Evolutionary conservation across 805 yeast species (phyloP).

Genomic region (Metschnikowia drakensbergensis): DNA sequence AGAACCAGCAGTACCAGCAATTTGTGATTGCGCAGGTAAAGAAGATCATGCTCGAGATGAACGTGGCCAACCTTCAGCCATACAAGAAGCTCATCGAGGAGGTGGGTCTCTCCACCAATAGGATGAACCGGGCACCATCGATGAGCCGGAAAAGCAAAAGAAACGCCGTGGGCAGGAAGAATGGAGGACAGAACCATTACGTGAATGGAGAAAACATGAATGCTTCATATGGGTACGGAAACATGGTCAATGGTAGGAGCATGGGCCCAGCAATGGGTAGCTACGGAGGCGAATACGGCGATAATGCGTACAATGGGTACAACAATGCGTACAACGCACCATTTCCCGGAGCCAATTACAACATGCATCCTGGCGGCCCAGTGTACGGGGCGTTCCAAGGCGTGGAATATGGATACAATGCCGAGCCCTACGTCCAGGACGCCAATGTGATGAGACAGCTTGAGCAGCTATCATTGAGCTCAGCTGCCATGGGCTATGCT

Average conservation of each 20-base stretch:
- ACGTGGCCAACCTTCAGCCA: slow-evolving; percentile 56
- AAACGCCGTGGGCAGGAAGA: background rate
- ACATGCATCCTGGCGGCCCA: background rate
- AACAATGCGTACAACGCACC: background rate
- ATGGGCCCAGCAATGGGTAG: background rate
- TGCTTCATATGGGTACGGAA: slow-evolving; percentile 5
- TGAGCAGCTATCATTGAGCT: slow-evolving; percentile 43
- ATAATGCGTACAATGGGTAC: background rate
- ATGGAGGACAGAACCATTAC: background rate
- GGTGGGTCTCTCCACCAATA: slow-evolving; percentile 59
- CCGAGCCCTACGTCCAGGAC: slow-evolving; percentile 8
- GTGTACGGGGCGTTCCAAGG: background rate
- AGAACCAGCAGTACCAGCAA: slow-evolving; percentile 41
- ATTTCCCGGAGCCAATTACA: background rate
- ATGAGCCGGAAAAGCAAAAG: slow-evolving; percentile 25
- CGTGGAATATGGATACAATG: background rate
- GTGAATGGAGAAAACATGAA: slow-evolving; percentile 1
- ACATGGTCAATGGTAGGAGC: background rate
- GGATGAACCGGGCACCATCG: slow-evolving; percentile 28
- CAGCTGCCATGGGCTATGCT: slow-evolving; percentile 45
- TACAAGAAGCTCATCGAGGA: slow-evolving; percentile 88
- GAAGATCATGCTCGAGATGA: slow-evolving; percentile 55
- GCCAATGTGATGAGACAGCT: slow-evolving; percentile 42
- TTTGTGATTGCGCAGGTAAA: slow-evolving; percentile 61
- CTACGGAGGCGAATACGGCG: background rate